Percentiles rank a stretch among this genome's conserved stretches.
Conservation (phyloP, 495 filamentous ascomycete species). For the Podospora comata region DNA sequence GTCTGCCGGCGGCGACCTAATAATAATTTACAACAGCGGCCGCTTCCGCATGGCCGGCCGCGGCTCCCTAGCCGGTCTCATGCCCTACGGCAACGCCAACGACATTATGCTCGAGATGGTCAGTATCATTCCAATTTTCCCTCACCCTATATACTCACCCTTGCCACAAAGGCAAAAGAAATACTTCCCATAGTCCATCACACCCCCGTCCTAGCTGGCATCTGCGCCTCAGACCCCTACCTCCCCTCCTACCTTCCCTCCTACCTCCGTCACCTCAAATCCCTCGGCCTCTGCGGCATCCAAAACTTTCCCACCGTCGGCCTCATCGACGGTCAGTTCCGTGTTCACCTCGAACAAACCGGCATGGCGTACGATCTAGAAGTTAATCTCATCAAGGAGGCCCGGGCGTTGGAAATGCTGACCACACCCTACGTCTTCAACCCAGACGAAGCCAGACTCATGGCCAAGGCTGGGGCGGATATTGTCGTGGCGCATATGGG, state of each 20-base stretch:
- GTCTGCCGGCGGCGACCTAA: conserved; percentile 62
- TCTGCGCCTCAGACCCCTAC: conserved; percentile 67
- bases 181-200: conserved; percentile 57
- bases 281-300: conserved; percentile 61
- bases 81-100: conserved; percentile 72
- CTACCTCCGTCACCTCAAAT: conserved; percentile 57
- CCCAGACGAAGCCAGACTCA: conserved; percentile 53
- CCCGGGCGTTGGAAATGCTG: conserved; percentile 55
- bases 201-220: conserved; percentile 62
- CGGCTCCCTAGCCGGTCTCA: conserved; percentile 65
- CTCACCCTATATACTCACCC: neutral
- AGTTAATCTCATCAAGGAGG: conserved; percentile 59
- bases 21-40: conserved; percentile 70
- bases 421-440: conserved; percentile 70
- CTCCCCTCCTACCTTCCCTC: conserved; percentile 44
- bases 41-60: conserved; percentile 71
- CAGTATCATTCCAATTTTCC: conserved; percentile 3
- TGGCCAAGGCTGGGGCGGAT: conserved; percentile 64
- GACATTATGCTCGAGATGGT: conserved; percentile 67
- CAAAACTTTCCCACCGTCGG: conserved; percentile 75
- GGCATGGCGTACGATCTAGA: conserved; percentile 64
- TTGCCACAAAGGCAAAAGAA: conserved; percentile 45
- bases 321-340: conserved; percentile 64
- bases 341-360: conserved; percentile 65
- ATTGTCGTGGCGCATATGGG: conserved; percentile 68